Conservation (phyloP, 2,329 filamentous ascomycete species). For the Aspergillus ibericus region DNA sequence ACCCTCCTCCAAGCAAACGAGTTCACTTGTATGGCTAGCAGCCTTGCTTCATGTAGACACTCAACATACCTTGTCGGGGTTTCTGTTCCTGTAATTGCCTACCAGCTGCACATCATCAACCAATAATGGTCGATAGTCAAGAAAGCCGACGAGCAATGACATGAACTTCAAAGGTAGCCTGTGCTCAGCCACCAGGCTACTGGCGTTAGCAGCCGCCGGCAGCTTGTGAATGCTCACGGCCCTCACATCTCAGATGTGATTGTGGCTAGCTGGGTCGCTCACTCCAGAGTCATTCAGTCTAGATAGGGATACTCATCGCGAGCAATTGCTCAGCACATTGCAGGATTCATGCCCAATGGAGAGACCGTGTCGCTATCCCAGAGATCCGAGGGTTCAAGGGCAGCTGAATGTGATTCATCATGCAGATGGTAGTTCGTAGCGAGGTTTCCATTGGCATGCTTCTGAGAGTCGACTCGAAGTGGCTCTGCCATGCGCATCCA, state of each 20-base stretch:
- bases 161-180: background rate
- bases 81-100: background rate
- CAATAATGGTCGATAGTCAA: background rate
- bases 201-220: background rate
- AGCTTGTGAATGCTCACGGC: background rate
- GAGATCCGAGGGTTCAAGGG: background rate
- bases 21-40: background rate
- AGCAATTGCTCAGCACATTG: background rate
- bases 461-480: background rate
- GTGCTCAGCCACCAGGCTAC: background rate
- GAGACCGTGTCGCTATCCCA: background rate
- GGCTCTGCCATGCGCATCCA: background rate
- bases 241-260: background rate
- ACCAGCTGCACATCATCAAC: background rate
- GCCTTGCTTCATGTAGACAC: background rate
- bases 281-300: background rate
- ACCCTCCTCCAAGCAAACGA: background rate
- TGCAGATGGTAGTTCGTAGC: background rate
- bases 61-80: background rate
- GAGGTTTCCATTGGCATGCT: background rate
- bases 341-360: constrained; percentile 1
- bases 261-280: background rate
- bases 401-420: constrained; percentile 3
- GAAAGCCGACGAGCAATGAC: background rate
- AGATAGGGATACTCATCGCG: background rate